Conservation (phyloP, 257 asterid species). For the Plantago ovata region DNA sequence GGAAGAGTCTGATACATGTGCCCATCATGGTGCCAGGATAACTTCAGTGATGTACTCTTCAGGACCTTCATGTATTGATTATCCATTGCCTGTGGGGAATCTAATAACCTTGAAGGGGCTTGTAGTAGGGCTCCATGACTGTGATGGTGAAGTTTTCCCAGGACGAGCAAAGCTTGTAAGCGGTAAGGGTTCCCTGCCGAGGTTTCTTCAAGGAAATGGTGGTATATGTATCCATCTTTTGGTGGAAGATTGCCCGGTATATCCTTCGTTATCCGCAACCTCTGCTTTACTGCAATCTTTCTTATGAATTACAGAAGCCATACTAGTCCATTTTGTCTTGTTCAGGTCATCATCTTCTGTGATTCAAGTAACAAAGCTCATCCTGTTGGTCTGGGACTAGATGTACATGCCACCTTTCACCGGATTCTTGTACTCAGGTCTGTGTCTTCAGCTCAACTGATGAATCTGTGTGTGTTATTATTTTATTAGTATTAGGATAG, state of each 20-base stretch:
- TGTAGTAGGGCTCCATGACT: constrained; percentile 57
- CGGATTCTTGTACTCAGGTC: constrained; percentile 71
- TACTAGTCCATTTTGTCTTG: constrained; percentile 22
- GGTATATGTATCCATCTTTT: constrained; percentile 62
- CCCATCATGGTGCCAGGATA: constrained; percentile 13
- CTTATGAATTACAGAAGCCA: constrained; percentile 14
- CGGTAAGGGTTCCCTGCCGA: constrained; percentile 25
- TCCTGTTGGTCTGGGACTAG: constrained; percentile 69
- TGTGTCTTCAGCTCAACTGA: constrained; percentile 4
- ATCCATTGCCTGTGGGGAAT: constrained; percentile 64
- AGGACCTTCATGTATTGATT: constrained; percentile 30
- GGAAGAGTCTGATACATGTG: constrained; percentile 27
- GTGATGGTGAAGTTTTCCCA: constrained; percentile 27
- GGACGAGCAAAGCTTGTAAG: constrained; percentile 28
- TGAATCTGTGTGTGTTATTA: too few species aligned
- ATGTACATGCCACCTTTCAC: constrained; percentile 64
- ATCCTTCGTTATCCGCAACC: constrained; percentile 18
- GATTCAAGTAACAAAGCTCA: constrained; percentile 36
- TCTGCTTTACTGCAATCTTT: constrained; percentile 5
- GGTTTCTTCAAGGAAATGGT: constrained; percentile 37
- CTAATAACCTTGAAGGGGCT: constrained; percentile 59
- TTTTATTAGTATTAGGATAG: constrained; percentile 10
- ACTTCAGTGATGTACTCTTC: constrained; percentile 30
- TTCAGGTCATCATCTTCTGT: constrained; percentile 62
- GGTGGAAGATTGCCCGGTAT: constrained; percentile 44